A percentile compares a stretch with the other conserved stretches of the same genome.
These are phyloP conservation scores for Breynia disticha DNA, from an alignment of 441 rosid genomes.

Conservation along the genomic window DNA sequence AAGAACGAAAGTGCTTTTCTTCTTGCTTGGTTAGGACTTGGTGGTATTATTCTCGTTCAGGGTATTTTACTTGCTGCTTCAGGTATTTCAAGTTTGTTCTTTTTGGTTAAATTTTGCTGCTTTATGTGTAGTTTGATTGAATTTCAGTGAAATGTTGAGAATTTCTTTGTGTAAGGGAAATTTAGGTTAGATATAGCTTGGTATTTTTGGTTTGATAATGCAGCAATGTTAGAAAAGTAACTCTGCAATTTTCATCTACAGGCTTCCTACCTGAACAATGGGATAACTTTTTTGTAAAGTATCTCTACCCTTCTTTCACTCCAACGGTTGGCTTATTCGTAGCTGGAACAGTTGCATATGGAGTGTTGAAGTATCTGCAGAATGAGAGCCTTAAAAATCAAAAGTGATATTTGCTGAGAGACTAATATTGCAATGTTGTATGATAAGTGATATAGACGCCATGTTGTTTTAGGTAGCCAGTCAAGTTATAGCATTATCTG, in stretches of 20 bases:
- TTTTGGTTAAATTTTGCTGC: not conserved
- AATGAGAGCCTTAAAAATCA: slow-evolving; percentile 58
- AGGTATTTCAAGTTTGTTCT: slow-evolving; percentile 37
- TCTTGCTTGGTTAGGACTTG: slow-evolving; percentile 79
- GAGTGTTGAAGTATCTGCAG: slow-evolving; percentile 70
- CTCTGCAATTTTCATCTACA: slow-evolving; percentile 22
- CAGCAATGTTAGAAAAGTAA: not conserved
- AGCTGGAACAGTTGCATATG: slow-evolving; percentile 74
- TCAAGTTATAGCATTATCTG: not conserved
- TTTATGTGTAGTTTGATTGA: not conserved
- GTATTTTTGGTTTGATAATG: too few species aligned
- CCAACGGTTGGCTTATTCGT: slow-evolving; percentile 65
- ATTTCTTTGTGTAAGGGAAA: too few species aligned
- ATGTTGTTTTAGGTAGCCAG: not conserved
- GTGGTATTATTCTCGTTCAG: slow-evolving; percentile 56
- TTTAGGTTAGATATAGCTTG: too few species aligned
- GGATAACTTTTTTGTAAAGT: slow-evolving; percentile 78
- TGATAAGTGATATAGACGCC: slow-evolving; percentile 4
- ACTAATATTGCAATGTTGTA: slow-evolving; percentile 10
- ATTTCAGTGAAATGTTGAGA: too few species aligned
- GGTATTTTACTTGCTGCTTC: slow-evolving; percentile 72
- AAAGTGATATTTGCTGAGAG: slow-evolving; percentile 23
- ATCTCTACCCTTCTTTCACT: slow-evolving; percentile 72
- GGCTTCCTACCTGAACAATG: slow-evolving; percentile 80
- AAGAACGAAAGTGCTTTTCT: slow-evolving; percentile 80